Percentiles rank a stretch among this genome's conserved stretches.
These are phyloP conservation scores for Hypholoma sublateritium DNA, from an alignment of 768 basidiomycete species.

Conservation along the genomic window DNA sequence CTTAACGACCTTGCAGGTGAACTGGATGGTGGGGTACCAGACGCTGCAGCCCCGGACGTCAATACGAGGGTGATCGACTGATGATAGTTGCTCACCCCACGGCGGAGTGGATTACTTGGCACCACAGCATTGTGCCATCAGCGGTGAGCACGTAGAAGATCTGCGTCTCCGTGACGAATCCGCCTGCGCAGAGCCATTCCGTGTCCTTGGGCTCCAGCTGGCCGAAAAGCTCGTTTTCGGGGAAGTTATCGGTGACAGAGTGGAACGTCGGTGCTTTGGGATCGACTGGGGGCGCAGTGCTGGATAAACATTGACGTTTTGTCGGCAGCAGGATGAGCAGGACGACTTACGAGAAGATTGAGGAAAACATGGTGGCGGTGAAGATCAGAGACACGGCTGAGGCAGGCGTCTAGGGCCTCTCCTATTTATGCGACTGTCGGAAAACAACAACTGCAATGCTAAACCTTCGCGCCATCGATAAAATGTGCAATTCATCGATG, in stretches of 20 bases:
- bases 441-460: slow-evolving; percentile 11
- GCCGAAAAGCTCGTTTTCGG: slow-evolving; percentile 65
- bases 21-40: slow-evolving; percentile 94
- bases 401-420: slow-evolving; percentile 8
- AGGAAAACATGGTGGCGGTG: slow-evolving; percentile 68
- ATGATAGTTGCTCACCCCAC: slow-evolving; percentile 64
- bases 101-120: slow-evolving; percentile 85
- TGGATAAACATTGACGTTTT: slow-evolving; percentile 25
- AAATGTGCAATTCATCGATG: background rate
- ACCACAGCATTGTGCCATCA: slow-evolving; percentile 78
- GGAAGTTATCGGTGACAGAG: slow-evolving; percentile 67
- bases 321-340: slow-evolving; percentile 3
- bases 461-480: slow-evolving; percentile 1
- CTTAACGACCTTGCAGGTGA: slow-evolving; percentile 87
- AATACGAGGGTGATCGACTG: slow-evolving; percentile 7
- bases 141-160: slow-evolving; percentile 79
- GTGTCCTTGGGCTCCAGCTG: slow-evolving; percentile 73
- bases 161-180: slow-evolving; percentile 92
- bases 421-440: slow-evolving; percentile 17
- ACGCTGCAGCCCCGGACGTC: slow-evolving; percentile 46
- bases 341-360: slow-evolving; percentile 73
- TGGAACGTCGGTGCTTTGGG: slow-evolving; percentile 78
- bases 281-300: slow-evolving; percentile 57
- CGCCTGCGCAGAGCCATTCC: slow-evolving; percentile 80
- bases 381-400: slow-evolving; percentile 8